A percentile compares a stretch with the other conserved stretches of the same genome.
phyloP scores from a whole-genome alignment of 768 basidiomycete species.

The Tylopilus sp. region DNA sequence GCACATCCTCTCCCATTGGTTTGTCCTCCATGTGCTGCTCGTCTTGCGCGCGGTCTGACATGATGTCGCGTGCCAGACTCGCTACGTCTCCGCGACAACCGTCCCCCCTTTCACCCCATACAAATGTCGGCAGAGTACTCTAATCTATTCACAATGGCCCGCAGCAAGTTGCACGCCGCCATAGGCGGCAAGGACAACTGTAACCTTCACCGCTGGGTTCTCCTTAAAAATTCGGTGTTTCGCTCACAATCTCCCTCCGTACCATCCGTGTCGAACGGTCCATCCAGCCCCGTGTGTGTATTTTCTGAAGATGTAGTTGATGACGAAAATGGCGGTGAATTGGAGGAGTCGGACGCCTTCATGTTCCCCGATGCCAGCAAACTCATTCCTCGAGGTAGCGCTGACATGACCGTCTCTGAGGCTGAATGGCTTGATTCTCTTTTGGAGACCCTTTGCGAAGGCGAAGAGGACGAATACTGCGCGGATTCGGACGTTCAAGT shows the following conservation, averaged over 20 bases:
- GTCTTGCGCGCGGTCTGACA: background rate
- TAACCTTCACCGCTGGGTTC: conserved; percentile 84
- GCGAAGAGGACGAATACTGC: conserved; percentile 60
- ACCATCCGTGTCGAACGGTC: conserved; percentile 23
- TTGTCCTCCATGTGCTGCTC: conserved; percentile 1
- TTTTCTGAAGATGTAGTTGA: conserved; percentile 40
- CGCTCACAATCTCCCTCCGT: conserved; percentile 46
- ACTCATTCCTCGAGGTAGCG: conserved; percentile 36
- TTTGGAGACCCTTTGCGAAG: conserved; percentile 69
- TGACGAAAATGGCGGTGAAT: conserved; percentile 43
- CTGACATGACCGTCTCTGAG: conserved; percentile 51
- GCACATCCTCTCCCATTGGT: conserved; percentile 32
- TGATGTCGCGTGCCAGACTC: conserved; percentile 19
- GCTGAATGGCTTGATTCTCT: conserved; percentile 82
- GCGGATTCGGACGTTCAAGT: conserved; percentile 44
- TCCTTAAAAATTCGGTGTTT: conserved; percentile 80
- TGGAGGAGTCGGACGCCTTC: conserved; percentile 60
- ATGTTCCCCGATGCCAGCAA: conserved; percentile 77
- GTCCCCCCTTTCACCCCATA: conserved; percentile 7
- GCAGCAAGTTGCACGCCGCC: conserved; percentile 69
- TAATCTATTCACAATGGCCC: conserved; percentile 61
- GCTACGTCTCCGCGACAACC: conserved; percentile 4
- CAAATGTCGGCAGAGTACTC: conserved; percentile 48
- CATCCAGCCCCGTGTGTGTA: conserved; percentile 26
- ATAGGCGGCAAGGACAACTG: conserved; percentile 58